Evolutionary conservation across 129 eudicot genomes (phyloP).

Genomic region (Tagetes erecta): DNA sequence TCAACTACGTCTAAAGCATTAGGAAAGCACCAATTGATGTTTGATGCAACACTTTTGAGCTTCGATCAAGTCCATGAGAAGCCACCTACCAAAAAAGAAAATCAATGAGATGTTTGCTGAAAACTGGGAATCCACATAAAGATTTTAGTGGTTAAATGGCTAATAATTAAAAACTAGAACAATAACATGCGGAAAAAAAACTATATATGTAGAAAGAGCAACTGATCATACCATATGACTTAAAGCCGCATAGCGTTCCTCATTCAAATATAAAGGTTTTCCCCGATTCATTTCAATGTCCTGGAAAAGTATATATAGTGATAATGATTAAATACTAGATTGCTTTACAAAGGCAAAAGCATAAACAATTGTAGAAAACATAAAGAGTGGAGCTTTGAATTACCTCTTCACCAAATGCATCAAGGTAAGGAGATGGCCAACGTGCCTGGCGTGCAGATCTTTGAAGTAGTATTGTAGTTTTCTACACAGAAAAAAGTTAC

Average conservation of each 20-base stretch:
- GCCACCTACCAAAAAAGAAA: conserved; percentile 69
- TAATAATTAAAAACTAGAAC: too few species aligned
- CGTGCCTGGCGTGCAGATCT: conserved; percentile 93
- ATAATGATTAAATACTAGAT: background rate
- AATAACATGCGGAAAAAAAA: background rate
- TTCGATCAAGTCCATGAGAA: conserved; percentile 93
- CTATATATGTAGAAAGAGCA: background rate
- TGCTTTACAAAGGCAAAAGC: conserved; percentile 2
- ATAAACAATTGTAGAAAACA: background rate
- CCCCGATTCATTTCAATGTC: conserved; percentile 90
- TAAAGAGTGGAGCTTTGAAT: background rate
- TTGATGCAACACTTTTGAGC: conserved; percentile 91
- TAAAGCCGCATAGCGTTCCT: conserved; percentile 89
- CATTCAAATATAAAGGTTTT: conserved; percentile 80
- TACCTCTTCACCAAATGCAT: conserved; percentile 97
- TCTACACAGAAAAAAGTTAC: conserved; percentile 40
- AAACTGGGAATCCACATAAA: background rate
- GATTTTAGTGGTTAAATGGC: background rate
- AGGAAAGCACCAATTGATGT: conserved; percentile 77
- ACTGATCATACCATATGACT: conserved; percentile 66
- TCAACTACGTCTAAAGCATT: conserved; percentile 57
- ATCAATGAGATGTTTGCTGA: background rate
- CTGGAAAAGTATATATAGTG: conserved; percentile 40
- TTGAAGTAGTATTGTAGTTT: conserved; percentile 87
- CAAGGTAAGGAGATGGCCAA: conserved; percentile 98